These are phyloP conservation scores for Yamadazyma diddensiae DNA, from an alignment of 1,139 yeast genomes.

Conservation along the genomic window DNA sequence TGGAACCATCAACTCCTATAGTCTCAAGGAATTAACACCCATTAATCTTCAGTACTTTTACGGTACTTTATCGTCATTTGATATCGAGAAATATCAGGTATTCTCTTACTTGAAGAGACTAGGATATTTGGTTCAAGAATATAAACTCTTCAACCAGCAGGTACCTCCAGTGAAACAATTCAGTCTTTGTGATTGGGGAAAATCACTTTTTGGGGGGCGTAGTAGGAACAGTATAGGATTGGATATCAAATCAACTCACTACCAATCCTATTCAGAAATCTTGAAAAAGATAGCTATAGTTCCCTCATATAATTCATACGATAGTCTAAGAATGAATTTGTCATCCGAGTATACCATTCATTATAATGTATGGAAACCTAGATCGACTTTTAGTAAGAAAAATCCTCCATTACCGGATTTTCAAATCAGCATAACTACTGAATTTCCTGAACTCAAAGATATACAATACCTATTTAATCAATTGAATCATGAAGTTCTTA, in stretches of 20 bases:
- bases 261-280: conserved; percentile 36
- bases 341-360: conserved; percentile 20
- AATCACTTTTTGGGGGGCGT: background rate
- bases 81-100: conserved; percentile 60
- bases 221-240: conserved; percentile 4
- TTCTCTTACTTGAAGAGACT: conserved; percentile 74
- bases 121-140: conserved; percentile 66
- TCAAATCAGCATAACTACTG: conserved; percentile 54
- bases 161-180: background rate
- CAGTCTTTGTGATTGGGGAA: background rate
- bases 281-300: conserved; percentile 37
- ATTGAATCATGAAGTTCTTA: conserved; percentile 11
- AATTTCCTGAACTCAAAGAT: conserved; percentile 52
- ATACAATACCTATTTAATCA: conserved; percentile 29
- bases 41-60: conserved; percentile 69
- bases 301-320: conserved; percentile 22
- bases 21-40: conserved; percentile 25
- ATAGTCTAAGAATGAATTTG: conserved; percentile 13
- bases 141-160: conserved; percentile 13
- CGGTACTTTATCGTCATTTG: conserved; percentile 26
- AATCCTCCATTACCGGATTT: conserved; percentile 66
- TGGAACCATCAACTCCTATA: conserved; percentile 11
- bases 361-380: conserved; percentile 86
- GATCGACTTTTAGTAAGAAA: conserved; percentile 64
- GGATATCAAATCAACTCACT: conserved; percentile 25